Conservation (phyloP, 768 basidiomycete species). For the Cytidiella melzeri region DNA sequence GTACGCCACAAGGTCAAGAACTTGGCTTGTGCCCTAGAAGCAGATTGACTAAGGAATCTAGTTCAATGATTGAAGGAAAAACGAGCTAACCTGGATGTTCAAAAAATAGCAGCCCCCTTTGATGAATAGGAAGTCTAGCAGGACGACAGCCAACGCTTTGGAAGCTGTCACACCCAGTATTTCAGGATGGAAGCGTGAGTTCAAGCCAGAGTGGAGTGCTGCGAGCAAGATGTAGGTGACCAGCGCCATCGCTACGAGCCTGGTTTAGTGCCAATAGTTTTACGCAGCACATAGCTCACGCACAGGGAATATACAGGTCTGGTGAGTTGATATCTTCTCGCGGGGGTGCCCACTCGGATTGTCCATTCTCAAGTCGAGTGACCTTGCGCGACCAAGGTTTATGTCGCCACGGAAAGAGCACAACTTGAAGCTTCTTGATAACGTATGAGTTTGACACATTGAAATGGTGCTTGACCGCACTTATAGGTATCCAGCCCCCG, state of each 20-base stretch:
- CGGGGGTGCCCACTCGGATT: constrained; percentile 81
- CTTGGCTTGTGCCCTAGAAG: constrained; percentile 51
- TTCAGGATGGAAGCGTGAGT: constrained; percentile 79
- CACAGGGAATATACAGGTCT: constrained; percentile 94
- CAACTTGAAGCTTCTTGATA: constrained; percentile 75
- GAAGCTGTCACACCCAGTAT: constrained; percentile 84
- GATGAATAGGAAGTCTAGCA: constrained; percentile 86
- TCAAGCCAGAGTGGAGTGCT: constrained; percentile 78
- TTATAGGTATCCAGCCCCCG: constrained; percentile 69
- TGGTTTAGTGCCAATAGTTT: not conserved
- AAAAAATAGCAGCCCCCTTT: constrained; percentile 91
- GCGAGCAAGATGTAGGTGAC: constrained; percentile 92
- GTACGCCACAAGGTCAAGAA: constrained; percentile 84
- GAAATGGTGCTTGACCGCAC: constrained; percentile 83
- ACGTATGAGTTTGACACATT: constrained; percentile 97
- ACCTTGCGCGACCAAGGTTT: constrained; percentile 77
- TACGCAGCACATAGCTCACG: constrained; percentile 13
- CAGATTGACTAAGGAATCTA: no score
- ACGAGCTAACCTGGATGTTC: constrained; percentile 47
- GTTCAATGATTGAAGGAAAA: no score
- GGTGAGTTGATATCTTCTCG: constrained; percentile 94
- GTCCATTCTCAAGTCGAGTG: constrained; percentile 53
- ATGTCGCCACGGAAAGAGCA: constrained; percentile 96
- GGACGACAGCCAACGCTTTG: constrained; percentile 75
- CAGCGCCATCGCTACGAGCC: constrained; percentile 76